phyloP scores from a whole-genome alignment of 1,284 basidiomycete genomes.

The Tilletia caries region DNA sequence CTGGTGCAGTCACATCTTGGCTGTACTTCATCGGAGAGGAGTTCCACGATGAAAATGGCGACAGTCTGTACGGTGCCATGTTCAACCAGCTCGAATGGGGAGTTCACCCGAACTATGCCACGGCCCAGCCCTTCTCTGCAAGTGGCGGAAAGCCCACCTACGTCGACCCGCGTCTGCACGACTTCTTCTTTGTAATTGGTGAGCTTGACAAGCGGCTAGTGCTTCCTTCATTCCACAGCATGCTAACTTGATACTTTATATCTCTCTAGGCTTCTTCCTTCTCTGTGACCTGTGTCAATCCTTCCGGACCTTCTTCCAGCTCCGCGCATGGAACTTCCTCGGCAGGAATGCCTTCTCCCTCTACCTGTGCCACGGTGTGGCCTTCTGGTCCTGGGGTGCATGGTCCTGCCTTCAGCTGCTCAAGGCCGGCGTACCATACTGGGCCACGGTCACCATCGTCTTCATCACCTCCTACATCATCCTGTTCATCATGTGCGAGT shows the following conservation, averaged over 20 bases:
- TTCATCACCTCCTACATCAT: constrained; percentile 35
- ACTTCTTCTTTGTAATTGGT: constrained; percentile 31
- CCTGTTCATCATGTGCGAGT: constrained; percentile 32
- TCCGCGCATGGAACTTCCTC: constrained; percentile 39
- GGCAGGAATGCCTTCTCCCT: constrained; percentile 39
- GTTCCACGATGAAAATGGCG: constrained; percentile 23
- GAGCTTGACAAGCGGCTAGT: background rate
- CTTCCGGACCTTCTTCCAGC: constrained; percentile 38
- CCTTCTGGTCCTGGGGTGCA: constrained; percentile 43
- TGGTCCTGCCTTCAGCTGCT: constrained; percentile 38
- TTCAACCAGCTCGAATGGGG: constrained; percentile 31
- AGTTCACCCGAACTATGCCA: constrained; percentile 35
- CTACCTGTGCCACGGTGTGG: constrained; percentile 43
- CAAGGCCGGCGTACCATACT: constrained; percentile 32
- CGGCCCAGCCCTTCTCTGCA: constrained; percentile 26
- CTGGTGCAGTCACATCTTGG: constrained; percentile 29
- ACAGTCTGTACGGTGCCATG: constrained; percentile 12
- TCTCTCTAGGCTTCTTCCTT: constrained; percentile 29
- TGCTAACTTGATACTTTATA: too few relatives aligned
- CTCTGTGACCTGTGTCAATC: constrained; percentile 36
- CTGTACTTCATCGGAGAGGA: constrained; percentile 20
- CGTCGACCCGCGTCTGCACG: constrained; percentile 18
- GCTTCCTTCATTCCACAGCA: too few relatives aligned
- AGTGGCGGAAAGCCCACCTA: constrained; percentile 25
- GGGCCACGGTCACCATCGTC: constrained; percentile 39